Conservation (phyloP, 768 basidiomycete species). For the Lactarius evosmus region DNA sequence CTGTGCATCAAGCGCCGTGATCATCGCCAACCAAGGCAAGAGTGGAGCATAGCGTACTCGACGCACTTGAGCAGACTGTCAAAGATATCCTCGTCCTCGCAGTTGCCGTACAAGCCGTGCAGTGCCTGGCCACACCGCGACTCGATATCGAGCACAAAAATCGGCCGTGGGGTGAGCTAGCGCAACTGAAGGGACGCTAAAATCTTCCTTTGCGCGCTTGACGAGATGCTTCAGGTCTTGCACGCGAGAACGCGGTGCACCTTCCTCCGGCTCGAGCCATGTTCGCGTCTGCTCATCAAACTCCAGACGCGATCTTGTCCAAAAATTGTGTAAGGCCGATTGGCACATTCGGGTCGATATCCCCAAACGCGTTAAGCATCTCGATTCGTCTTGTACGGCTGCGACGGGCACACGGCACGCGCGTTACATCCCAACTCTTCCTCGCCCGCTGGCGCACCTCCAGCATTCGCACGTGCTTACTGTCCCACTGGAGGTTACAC, state of each 20-base stretch:
- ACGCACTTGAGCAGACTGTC: slow-evolving; percentile 71
- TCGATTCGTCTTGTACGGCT: slow-evolving; percentile 71
- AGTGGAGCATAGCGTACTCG: slow-evolving; percentile 65
- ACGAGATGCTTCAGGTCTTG: slow-evolving; percentile 68
- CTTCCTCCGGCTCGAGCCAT: slow-evolving; percentile 63
- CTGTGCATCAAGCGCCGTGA: slow-evolving; percentile 48
- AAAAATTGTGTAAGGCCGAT: slow-evolving; percentile 70
- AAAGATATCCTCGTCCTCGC: slow-evolving; percentile 62
- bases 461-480: slow-evolving; percentile 61
- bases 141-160: slow-evolving; percentile 74
- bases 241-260: too few relatives aligned
- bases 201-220: slow-evolving; percentile 71
- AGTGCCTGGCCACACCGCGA: slow-evolving; percentile 69
- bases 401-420: slow-evolving; percentile 62
- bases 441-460: slow-evolving; percentile 63
- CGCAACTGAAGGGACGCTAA: slow-evolving; percentile 63
- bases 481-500: slow-evolving; percentile 58
- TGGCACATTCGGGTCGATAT: slow-evolving; percentile 62
- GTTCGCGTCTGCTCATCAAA: slow-evolving; percentile 73
- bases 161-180: slow-evolving; percentile 67
- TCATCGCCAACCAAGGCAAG: slow-evolving; percentile 63
- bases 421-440: slow-evolving; percentile 70
- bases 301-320: slow-evolving; percentile 64
- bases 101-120: slow-evolving; percentile 54
- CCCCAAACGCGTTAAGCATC: slow-evolving; percentile 70